Percentiles rank a stretch among this genome's conserved stretches.
phyloP scores from a whole-genome alignment of 345 rosid genomes.

The Brassica incana region DNA sequence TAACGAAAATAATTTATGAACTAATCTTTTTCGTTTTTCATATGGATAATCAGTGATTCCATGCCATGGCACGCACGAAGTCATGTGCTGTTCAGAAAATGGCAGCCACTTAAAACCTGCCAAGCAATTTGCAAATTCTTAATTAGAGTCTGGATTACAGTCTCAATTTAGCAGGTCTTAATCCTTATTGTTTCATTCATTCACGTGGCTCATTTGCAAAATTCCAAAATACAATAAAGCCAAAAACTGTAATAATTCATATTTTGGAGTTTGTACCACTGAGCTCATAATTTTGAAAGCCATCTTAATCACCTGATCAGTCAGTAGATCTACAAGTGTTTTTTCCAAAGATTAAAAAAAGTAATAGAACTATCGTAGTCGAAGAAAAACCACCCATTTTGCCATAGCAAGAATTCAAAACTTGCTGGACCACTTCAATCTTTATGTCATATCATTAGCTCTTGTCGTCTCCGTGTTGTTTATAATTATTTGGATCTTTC shows the following conservation, averaged over 20 bases:
- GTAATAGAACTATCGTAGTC: not conserved
- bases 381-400: constrained; percentile 1
- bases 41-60: not conserved
- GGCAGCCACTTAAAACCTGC: constrained; percentile 12
- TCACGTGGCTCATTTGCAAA: not conserved
- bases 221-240: not conserved
- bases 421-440: constrained; percentile 31
- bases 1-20: not conserved
- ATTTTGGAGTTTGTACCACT: not conserved
- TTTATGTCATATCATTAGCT: constrained; percentile 41
- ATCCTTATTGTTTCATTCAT: not conserved
- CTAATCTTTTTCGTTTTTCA: not conserved
- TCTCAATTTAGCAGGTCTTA: not conserved
- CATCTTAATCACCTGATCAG: not conserved
- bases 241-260: not conserved
- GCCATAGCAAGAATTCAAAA: constrained; percentile 24
- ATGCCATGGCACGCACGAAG: constrained; percentile 31
- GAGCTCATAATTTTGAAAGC: not conserved
- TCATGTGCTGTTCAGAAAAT: constrained; percentile 23
- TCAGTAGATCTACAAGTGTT: not conserved
- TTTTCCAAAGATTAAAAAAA: not conserved
- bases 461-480: constrained; percentile 31
- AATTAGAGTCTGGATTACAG: not conserved
- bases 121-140: not conserved
- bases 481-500: constrained; percentile 19